phyloP scores from a whole-genome alignment of 345 rosid genomes.

The Eucalyptus camaldulensis region DNA sequence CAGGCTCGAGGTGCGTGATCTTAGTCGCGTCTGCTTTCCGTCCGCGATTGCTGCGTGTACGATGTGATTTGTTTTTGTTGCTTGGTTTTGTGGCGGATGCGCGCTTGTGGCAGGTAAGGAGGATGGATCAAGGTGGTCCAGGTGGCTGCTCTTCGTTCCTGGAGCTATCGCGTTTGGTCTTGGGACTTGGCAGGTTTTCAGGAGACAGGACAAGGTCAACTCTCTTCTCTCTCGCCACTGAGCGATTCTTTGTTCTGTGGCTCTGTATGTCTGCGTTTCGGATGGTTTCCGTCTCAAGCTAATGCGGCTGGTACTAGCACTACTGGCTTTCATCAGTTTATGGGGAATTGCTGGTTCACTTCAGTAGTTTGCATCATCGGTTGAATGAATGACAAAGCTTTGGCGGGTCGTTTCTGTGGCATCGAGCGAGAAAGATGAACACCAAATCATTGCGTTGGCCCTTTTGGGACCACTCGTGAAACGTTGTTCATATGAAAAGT shows the following conservation, averaged over 20 bases:
- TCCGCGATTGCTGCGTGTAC: background rate
- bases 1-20: slow-evolving; percentile 24
- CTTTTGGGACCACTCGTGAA: background rate
- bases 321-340: background rate
- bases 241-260: background rate
- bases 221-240: background rate
- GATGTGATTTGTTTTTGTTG: background rate
- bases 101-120: slow-evolving; percentile 6
- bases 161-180: slow-evolving; percentile 92
- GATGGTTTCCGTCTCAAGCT: background rate
- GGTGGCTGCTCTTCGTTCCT: slow-evolving; percentile 69
- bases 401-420: background rate
- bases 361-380: background rate
- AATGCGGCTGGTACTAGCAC: background rate
- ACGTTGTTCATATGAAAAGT: background rate
- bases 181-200: slow-evolving; percentile 93
- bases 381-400: background rate
- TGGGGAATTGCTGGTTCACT: background rate
- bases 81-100: background rate
- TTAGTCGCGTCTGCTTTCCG: background rate
- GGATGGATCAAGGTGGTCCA: slow-evolving; percentile 40
- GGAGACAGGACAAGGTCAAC: slow-evolving; percentile 85
- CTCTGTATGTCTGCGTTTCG: background rate
- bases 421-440: background rate
- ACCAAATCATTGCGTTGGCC: background rate